A percentile compares a stretch with the other conserved stretches of the same genome.
phyloP scores from a whole-genome alignment of 768 basidiomycete genomes.

The Lactifluus piperatus region DNA sequence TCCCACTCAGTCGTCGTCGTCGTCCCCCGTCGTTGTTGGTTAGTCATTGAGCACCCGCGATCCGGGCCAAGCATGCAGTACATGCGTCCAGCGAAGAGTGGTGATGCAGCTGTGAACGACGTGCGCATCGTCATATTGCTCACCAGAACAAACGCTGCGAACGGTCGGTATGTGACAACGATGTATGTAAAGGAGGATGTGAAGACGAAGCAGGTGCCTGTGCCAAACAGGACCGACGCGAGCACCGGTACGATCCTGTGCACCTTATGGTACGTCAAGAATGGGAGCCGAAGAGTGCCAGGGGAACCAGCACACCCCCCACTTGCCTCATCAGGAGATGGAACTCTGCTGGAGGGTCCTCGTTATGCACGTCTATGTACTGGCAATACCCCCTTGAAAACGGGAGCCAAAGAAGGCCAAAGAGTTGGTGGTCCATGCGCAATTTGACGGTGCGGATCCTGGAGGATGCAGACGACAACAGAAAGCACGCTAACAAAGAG shows the following conservation, averaged over 20 bases:
- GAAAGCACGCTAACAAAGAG: too few relatives aligned
- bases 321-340: slow-evolving; percentile 57
- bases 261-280: slow-evolving; percentile 39
- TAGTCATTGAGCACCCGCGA: too few relatives aligned
- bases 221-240: slow-evolving; percentile 39
- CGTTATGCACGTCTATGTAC: slow-evolving; percentile 31
- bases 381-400: slow-evolving; percentile 31
- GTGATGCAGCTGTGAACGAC: slow-evolving; percentile 34
- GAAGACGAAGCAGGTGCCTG: slow-evolving; percentile 56
- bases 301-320: slow-evolving; percentile 57
- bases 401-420: too few relatives aligned
- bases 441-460: too few relatives aligned
- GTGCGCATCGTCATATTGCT: slow-evolving; percentile 47
- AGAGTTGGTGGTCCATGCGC: too few relatives aligned
- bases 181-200: slow-evolving; percentile 57
- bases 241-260: slow-evolving; percentile 43
- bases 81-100: slow-evolving; percentile 33
- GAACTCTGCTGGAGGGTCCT: slow-evolving; percentile 52
- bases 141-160: slow-evolving; percentile 54
- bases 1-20: too few relatives aligned
- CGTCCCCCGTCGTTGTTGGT: too few relatives aligned
- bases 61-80: slow-evolving; percentile 30
- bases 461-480: too few relatives aligned
- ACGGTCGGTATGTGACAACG: slow-evolving; percentile 42
- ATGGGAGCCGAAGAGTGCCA: slow-evolving; percentile 49